A percentile compares a stretch with the other conserved stretches of the same genome.
phyloP scores from a whole-genome alignment of 2,329 filamentous ascomycete genomes.

The Purpureocillium takamizusanense region DNA sequence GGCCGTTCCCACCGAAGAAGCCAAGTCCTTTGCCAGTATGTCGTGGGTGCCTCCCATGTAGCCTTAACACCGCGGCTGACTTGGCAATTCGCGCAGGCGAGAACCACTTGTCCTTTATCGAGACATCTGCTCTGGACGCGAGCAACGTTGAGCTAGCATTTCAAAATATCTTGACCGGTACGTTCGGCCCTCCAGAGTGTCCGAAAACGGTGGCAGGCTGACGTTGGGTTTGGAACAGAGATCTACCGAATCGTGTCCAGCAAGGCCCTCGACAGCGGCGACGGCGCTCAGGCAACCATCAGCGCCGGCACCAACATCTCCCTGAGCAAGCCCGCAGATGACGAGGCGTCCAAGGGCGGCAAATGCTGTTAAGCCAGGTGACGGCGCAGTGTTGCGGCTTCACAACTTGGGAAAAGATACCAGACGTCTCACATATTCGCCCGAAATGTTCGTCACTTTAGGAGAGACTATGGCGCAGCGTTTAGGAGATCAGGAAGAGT shows the following conservation, averaged over 20 bases:
- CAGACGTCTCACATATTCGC: constrained; percentile 23
- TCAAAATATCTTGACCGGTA: constrained; percentile 98
- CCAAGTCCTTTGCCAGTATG: constrained; percentile 91
- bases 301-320: constrained; percentile 75
- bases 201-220: not conserved
- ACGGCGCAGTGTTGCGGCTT: constrained; percentile 13
- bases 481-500: constrained; percentile 23
- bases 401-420: constrained; percentile 20
- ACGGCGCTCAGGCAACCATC: constrained; percentile 70
- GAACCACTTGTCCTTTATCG: constrained; percentile 97
- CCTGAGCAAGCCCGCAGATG: constrained; percentile 76
- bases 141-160: constrained; percentile 99
- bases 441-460: constrained; percentile 22
- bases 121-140: constrained; percentile 95
- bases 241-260: constrained; percentile 99
- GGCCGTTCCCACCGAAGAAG: constrained; percentile 94
- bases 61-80: constrained; percentile 6
- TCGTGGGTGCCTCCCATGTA: constrained; percentile 15
- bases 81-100: constrained; percentile 54
- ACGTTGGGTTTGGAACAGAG: constrained; percentile 45
- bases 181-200: constrained; percentile 16
- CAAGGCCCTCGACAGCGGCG: constrained; percentile 90
- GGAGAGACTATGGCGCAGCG: constrained; percentile 18
- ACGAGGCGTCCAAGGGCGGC: constrained; percentile 64
- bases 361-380: constrained; percentile 63